phyloP scores from a whole-genome alignment of 1,284 basidiomycete genomes.

The Tilletia walkeri region DNA sequence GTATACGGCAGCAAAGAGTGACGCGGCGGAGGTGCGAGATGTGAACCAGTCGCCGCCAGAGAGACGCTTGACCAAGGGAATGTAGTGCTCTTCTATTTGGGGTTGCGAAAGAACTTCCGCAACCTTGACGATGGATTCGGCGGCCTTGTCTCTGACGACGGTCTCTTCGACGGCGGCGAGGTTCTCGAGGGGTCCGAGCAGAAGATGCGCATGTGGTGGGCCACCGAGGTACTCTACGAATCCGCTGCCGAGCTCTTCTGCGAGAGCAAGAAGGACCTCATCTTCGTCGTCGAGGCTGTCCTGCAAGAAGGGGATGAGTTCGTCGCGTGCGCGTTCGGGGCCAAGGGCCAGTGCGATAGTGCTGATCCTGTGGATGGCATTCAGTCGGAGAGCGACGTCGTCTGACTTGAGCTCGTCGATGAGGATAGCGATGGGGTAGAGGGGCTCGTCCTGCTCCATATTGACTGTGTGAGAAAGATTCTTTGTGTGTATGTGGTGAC shows the following conservation, averaged over 20 bases:
- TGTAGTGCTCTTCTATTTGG: slow-evolving; percentile 86
- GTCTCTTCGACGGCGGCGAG: slow-evolving; percentile 97
- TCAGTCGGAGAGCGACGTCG: slow-evolving; percentile 87
- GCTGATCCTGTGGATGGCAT: slow-evolving; percentile 95
- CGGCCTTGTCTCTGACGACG: slow-evolving; percentile 95
- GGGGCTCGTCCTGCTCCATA: slow-evolving; percentile 54
- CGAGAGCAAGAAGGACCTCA: slow-evolving; percentile 92
- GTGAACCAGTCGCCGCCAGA: slow-evolving; percentile 98
- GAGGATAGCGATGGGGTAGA: slow-evolving; percentile 63
- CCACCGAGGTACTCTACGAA: slow-evolving; percentile 95
- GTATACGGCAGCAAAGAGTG: slow-evolving; percentile 91
- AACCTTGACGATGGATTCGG: slow-evolving; percentile 93
- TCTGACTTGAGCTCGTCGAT: slow-evolving; percentile 82
- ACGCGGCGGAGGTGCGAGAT: slow-evolving; percentile 92
- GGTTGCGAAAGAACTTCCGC: slow-evolving; percentile 72
- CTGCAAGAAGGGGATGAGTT: slow-evolving; percentile 93
- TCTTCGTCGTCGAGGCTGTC: slow-evolving; percentile 99
- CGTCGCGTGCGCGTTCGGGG: slow-evolving; percentile 88
- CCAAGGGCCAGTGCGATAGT: slow-evolving; percentile 98
- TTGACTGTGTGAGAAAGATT: slow-evolving; percentile 18
- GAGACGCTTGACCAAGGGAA: slow-evolving; percentile 85
- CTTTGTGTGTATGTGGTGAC: background rate
- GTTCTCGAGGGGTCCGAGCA: slow-evolving; percentile 91
- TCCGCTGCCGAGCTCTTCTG: slow-evolving; percentile 79
- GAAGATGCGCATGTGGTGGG: slow-evolving; percentile 77